Conservation (phyloP, 2,329 filamentous ascomycete species). For the Lasiodiplodia gonubiensis region DNA sequence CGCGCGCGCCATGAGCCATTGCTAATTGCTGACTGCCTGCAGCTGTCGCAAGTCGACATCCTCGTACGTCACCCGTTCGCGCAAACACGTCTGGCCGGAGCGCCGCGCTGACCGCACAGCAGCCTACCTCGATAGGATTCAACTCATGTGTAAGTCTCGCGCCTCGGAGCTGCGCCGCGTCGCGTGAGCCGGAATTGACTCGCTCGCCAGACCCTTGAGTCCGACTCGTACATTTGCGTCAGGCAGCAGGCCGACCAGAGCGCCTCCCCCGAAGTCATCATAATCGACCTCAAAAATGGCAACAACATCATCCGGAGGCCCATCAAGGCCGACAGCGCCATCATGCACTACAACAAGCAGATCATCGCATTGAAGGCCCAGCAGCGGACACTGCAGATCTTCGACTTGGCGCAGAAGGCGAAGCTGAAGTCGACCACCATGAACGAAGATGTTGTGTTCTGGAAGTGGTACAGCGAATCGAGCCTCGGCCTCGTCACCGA, state of each 20-base stretch:
- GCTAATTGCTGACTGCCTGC: slow-evolving; percentile 40
- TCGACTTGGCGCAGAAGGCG: slow-evolving; percentile 88
- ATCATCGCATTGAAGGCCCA: slow-evolving; percentile 97
- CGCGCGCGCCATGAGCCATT: slow-evolving; percentile 22
- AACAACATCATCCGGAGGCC: slow-evolving; percentile 94
- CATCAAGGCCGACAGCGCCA: slow-evolving; percentile 99
- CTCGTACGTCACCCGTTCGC: slow-evolving; percentile 46
- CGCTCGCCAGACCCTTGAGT: slow-evolving; percentile 82
- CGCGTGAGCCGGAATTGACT: slow-evolving; percentile 31
- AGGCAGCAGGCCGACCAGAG: slow-evolving; percentile 81
- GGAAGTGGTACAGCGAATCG: slow-evolving; percentile 97
- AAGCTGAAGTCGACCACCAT: slow-evolving; percentile 97
- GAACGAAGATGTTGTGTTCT: slow-evolving; percentile 97
- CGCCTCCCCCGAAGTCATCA: slow-evolving; percentile 90
- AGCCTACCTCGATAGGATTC: slow-evolving; percentile 79
- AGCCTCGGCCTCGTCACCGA: slow-evolving; percentile 91
- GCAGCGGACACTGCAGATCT: slow-evolving; percentile 93
- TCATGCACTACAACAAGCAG: slow-evolving; percentile 98
- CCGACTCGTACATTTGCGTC: slow-evolving; percentile 94
- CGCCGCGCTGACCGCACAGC: slow-evolving; percentile 38
- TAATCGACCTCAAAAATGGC: slow-evolving; percentile 95
- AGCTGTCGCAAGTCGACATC: slow-evolving; percentile 56
- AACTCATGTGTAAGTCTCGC: slow-evolving; percentile 75
- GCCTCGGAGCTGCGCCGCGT: background rate
- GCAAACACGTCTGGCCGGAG: slow-evolving; percentile 28